These are phyloP conservation scores for Neolentinus lepideus DNA, from an alignment of 1,284 basidiomycete genomes.

Conservation along the genomic window DNA sequence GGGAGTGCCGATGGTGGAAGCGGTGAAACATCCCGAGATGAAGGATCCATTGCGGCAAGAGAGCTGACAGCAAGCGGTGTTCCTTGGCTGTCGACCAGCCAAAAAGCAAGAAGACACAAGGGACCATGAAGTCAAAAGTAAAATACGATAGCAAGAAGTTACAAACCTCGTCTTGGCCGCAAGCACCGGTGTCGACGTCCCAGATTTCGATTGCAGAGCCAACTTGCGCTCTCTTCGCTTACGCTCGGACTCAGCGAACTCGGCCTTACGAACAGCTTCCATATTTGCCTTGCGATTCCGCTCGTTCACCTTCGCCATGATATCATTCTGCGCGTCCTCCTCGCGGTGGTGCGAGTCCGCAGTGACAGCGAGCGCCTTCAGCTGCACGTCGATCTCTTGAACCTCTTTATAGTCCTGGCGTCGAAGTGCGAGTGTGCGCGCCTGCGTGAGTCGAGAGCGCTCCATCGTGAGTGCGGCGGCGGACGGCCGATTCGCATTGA, in stretches of 20 bases:
- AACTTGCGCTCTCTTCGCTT: conserved; percentile 61
- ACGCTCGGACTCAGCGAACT: conserved; percentile 58
- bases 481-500: conserved; percentile 38
- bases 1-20: conserved; percentile 25
- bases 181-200: conserved; percentile 32
- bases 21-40: conserved; percentile 26
- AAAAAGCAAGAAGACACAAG: conserved; percentile 9
- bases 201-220: conserved; percentile 30
- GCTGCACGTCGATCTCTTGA: conserved; percentile 49
- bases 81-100: conserved; percentile 8
- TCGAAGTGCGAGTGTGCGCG: conserved; percentile 61
- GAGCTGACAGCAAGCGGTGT: conserved; percentile 21
- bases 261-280: conserved; percentile 73
- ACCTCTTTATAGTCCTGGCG: conserved; percentile 64
- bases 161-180: conserved; percentile 56
- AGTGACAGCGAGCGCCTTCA: conserved; percentile 39
- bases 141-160: conserved; percentile 46
- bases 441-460: conserved; percentile 55
- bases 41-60: background rate
- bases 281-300: conserved; percentile 79
- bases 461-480: conserved; percentile 42
- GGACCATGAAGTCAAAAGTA: conserved; percentile 7
- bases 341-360: conserved; percentile 13
- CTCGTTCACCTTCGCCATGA: conserved; percentile 79
- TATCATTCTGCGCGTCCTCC: conserved; percentile 39